Conservation (phyloP, 768 basidiomycete genomes). For the Suillus tomentosus region DNA sequence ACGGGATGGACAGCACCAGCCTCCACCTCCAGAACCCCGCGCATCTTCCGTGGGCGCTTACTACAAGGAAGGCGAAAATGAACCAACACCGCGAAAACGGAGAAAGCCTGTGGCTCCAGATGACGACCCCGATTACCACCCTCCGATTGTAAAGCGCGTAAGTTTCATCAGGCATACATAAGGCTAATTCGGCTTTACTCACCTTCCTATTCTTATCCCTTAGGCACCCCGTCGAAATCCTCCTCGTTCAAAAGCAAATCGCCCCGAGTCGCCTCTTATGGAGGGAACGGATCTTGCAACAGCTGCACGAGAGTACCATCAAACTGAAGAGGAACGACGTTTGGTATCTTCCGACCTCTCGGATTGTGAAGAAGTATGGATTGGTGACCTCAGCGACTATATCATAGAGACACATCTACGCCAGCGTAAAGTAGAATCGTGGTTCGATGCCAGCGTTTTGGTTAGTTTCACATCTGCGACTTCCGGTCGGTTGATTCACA, state of each 20-base stretch:
- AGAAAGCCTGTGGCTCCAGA: slow-evolving; percentile 42
- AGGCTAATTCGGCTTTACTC: slow-evolving; percentile 9
- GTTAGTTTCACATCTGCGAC: slow-evolving; percentile 41
- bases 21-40: slow-evolving; percentile 22
- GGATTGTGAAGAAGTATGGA: slow-evolving; percentile 80
- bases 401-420: slow-evolving; percentile 72
- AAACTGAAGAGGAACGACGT: slow-evolving; percentile 43
- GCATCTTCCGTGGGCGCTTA: slow-evolving; percentile 26
- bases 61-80: slow-evolving; percentile 34
- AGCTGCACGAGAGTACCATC: slow-evolving; percentile 24
- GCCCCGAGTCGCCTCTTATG: slow-evolving; percentile 30
- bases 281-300: slow-evolving; percentile 25
- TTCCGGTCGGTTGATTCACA: slow-evolving; percentile 10
- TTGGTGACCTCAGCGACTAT: slow-evolving; percentile 67
- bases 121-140: slow-evolving; percentile 59
- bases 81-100: slow-evolving; percentile 48
- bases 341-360: slow-evolving; percentile 77
- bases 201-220: slow-evolving; percentile 9
- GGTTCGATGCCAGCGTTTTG: slow-evolving; percentile 67
- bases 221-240: slow-evolving; percentile 48
- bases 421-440: slow-evolving; percentile 69
- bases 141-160: slow-evolving; percentile 54
- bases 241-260: slow-evolving; percentile 38
- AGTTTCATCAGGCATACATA: slow-evolving; percentile 29
- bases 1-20: slow-evolving; percentile 12